Evolutionary conservation across 2,329 filamentous ascomycete species (phyloP), one percentile per base, ranked within the genome.

Genomic region (Diaporthe sp.): DNA sequence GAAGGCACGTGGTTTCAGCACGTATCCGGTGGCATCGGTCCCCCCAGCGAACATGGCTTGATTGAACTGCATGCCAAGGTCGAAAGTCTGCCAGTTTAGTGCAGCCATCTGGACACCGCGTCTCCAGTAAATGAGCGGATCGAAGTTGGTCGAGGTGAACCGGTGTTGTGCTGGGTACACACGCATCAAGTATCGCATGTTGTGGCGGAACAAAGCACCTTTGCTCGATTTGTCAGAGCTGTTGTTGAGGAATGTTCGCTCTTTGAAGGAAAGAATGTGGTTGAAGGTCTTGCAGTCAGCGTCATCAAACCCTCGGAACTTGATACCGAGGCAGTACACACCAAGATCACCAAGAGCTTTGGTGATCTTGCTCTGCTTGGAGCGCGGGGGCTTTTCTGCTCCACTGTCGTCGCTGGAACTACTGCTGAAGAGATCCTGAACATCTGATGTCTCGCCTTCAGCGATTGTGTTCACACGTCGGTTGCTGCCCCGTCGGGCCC

Each of bases 41-140:
- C 95, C 95, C 74, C 95, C 94, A 61, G 95, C 94, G 82, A 98
- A 99, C 97, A 99, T 98, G 80, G 97, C 97, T 78, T 97, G 94
- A 82, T 98, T 98, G 83, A 98, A 89, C 82, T 98, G 96, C 90
- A 98, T 97, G 60, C 96, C 95, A 25, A 97, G 89, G 81, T 98
- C 97, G 80, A 97, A 98, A 0, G 96, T 98, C 84, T 99, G 97
- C 96, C 97, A 98, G 84, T 99, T 99, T 77, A 98, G 88, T 0
- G 97, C 97, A 19, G 94, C 95, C 96, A 99, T 98, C 84, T 99
- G 97, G 25, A 98, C 97, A 42, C 97, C 97, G 57, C 95, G 92
- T 69, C 96, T 92, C 97, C 97, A 99, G 82, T 97, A 97, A 76
- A 93, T 92, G 77, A 98, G 90, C 1, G 97, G 97, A 80, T 98